phyloP scores from a whole-genome alignment of 768 basidiomycete genomes.

The Cyathus striatus region DNA sequence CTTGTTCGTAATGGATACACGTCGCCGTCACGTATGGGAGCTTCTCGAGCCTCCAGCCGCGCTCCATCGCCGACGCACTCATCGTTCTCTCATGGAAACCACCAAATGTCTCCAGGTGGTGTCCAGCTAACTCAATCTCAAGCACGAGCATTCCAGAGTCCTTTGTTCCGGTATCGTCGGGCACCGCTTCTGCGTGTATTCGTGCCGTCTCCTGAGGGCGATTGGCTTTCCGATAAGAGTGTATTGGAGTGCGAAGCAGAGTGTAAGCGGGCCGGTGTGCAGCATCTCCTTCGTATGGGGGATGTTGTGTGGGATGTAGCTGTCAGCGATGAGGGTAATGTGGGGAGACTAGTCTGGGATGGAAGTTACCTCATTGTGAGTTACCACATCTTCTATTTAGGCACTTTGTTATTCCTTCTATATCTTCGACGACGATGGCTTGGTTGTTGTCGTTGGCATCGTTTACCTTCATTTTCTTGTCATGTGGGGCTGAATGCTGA shows the following conservation, averaged over 20 bases:
- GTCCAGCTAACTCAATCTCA: too few species aligned
- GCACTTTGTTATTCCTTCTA: slow-evolving; percentile 6
- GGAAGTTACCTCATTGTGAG: slow-evolving; percentile 83
- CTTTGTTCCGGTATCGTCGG: slow-evolving; percentile 63
- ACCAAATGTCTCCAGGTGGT: too few species aligned
- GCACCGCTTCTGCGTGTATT: slow-evolving; percentile 79
- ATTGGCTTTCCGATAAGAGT: slow-evolving; percentile 80
- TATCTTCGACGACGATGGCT: too few species aligned
- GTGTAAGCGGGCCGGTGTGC: slow-evolving; percentile 62
- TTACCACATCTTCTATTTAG: slow-evolving; percentile 15
- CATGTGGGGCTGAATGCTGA: slow-evolving; percentile 7
- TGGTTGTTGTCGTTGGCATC: too few species aligned
- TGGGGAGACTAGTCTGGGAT: slow-evolving; percentile 83
- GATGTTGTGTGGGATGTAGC: slow-evolving; percentile 88
- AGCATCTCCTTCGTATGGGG: slow-evolving; percentile 59
- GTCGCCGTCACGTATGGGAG: slow-evolving; percentile 15
- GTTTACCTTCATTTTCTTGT: slow-evolving; percentile 3
- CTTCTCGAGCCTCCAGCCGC: slow-evolving; percentile 50
- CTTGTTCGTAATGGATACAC: slow-evolving; percentile 8
- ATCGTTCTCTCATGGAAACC: slow-evolving; percentile 40
- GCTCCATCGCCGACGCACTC: slow-evolving; percentile 62
- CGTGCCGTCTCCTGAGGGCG: slow-evolving; percentile 81
- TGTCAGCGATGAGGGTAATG: slow-evolving; percentile 81
- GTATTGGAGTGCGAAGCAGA: slow-evolving; percentile 82
- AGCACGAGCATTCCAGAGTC: slow-evolving; percentile 65